Percentiles rank a stretch among this genome's conserved stretches.
phyloP scores from a whole-genome alignment of 495 filamentous ascomycete species.

The Neurospora terricola region DNA sequence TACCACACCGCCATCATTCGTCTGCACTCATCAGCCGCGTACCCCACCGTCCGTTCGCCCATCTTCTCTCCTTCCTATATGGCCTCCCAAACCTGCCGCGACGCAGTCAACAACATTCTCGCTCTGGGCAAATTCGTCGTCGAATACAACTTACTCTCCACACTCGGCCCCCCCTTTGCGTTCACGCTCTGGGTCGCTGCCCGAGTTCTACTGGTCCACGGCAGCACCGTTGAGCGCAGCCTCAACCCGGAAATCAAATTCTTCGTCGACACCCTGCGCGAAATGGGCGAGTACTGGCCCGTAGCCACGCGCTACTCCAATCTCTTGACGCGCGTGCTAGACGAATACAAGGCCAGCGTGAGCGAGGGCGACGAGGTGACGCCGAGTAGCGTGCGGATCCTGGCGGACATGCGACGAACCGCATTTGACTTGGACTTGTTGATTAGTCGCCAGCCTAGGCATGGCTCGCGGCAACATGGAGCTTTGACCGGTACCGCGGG shows the following conservation, averaged over 20 bases:
- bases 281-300: constrained; percentile 74
- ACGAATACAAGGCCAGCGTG: constrained; percentile 73
- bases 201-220: constrained; percentile 73
- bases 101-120: constrained; percentile 74
- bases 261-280: constrained; percentile 68
- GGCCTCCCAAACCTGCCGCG: constrained; percentile 68
- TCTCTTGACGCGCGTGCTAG: constrained; percentile 72
- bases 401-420: constrained; percentile 78
- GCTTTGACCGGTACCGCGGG: constrained; percentile 9
- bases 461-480: constrained; percentile 26
- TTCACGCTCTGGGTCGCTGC: constrained; percentile 92
- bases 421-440: constrained; percentile 83
- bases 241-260: constrained; percentile 66
- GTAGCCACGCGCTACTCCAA: constrained; percentile 72
- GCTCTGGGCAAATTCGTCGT: constrained; percentile 66
- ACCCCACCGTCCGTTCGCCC: constrained; percentile 73
- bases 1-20: constrained; percentile 68
- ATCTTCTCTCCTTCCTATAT: constrained; percentile 81
- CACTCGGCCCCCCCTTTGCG: constrained; percentile 78
- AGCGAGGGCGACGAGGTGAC: constrained; percentile 62
- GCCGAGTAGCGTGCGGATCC: constrained; percentile 71
- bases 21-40: constrained; percentile 85
- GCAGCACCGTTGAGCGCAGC: constrained; percentile 74
- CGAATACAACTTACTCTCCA: constrained; percentile 59
- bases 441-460: constrained; percentile 70